Evolutionary conservation across 108 stramenopile genomes (phyloP), one percentile per base, ranked within the genome.

Genomic region (Epithemia pelagica): DNA sequence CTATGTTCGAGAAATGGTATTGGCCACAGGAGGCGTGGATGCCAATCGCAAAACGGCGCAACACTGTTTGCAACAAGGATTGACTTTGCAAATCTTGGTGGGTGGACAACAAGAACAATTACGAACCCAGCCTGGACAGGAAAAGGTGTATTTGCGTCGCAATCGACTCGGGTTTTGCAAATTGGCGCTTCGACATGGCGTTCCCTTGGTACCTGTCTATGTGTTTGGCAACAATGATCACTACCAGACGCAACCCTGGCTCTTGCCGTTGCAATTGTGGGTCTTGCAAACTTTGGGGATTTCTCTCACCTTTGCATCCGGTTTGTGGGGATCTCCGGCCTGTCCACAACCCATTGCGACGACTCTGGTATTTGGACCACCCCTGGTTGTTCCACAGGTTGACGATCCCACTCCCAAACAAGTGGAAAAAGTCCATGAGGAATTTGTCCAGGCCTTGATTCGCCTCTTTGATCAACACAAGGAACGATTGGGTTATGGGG

Each of bases 81-180:
- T 64, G 30, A 82, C 82, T n/a, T n/a, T 87, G 1, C 29, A 79
- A 0, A 65, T 87, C 19, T 37, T 76, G 2, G 69, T 78, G 1
- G 85, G 85, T 3, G 85, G 85, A 23, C 71, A 77, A 73, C 78
- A 58, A 23, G 85, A 87, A 67, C 77, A 77, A 58, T 65, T 87
- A 19, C 59, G 63, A 33, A 83, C 82, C 15, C 27, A 30, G 46
- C n/a, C 59, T 53, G 70, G 68, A 31, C 62, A 59, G 33, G 85
- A 87, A 62, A 74, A 55, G 33, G 63, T 82, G 15, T 88, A 78
- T 64, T 69, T 97, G 24, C 60, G 77, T 26, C 79, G 76, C 19
- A n/a, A n/a, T n/a, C 76, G 94, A 25, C 93, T 90, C 67, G 96
- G 96, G 21, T 95, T 97, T 62, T 70, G 95, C 19, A 86, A 86